These are phyloP conservation scores for Mayamaea pseudoterrestris DNA, from an alignment of 108 stramenopile genomes.

Conservation along the genomic window DNA sequence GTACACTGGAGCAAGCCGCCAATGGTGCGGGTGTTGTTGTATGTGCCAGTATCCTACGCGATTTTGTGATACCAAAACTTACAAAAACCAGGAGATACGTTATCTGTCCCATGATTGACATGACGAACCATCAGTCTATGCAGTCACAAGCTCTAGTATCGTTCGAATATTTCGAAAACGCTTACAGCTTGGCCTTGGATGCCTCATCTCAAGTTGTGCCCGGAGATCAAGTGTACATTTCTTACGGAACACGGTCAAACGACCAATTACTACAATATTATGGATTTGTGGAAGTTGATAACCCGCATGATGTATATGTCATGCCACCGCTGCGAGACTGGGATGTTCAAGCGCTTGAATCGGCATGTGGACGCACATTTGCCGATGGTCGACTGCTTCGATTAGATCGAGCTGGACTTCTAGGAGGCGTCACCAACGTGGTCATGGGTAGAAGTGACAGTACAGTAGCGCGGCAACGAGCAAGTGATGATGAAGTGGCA, in stretches of 20 bases:
- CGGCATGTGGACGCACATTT: conserved; percentile 50
- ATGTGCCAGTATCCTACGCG: conserved; percentile 60
- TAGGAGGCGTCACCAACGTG: conserved; percentile 27
- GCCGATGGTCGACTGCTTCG: conserved; percentile 61
- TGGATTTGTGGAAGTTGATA: conserved; percentile 85
- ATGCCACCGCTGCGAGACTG: conserved; percentile 79
- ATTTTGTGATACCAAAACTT: conserved; percentile 74
- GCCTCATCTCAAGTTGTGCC: conserved; percentile 8
- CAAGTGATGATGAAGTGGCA: conserved; percentile 4
- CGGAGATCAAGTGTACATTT: conserved; percentile 43
- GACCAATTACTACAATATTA: conserved; percentile 89
- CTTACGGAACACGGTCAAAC: conserved; percentile 81
- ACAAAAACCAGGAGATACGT: conserved; percentile 66
- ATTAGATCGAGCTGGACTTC: conserved; percentile 64
- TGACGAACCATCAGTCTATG: conserved; percentile 72
- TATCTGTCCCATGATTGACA: conserved; percentile 83
- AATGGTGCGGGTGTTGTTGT: conserved; percentile 80
- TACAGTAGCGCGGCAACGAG: background rate
- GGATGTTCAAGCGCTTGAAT: conserved; percentile 65
- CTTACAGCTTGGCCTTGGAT: conserved; percentile 47
- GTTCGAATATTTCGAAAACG: conserved; percentile 79
- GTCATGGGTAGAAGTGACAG: too few species aligned
- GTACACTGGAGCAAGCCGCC: conserved; percentile 74
- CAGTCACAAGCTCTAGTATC: conserved; percentile 56
- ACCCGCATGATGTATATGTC: conserved; percentile 81